phyloP scores from a whole-genome alignment of 2,329 filamentous ascomycete genomes.

The Paecilomyces sp. region DNA sequence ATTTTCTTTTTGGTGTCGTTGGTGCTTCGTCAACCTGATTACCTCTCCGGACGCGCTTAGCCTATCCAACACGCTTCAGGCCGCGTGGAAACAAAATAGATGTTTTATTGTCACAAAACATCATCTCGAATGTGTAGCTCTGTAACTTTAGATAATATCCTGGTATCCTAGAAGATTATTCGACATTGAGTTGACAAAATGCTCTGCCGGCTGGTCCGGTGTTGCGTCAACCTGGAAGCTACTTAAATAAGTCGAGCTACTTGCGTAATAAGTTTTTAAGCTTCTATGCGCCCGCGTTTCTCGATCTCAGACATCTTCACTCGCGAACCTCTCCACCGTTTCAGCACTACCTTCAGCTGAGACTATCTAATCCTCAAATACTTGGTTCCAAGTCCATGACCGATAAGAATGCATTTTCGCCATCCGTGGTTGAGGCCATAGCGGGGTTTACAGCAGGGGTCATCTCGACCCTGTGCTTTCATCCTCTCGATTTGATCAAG shows the following conservation, averaged over 20 bases:
- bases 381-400: slow-evolving; percentile 33
- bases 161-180: neutral
- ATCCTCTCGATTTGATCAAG: slow-evolving; percentile 93
- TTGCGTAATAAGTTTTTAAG: neutral
- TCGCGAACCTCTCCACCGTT: neutral
- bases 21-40: neutral
- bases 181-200: neutral
- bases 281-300: neutral
- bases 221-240: neutral
- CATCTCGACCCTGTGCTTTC: slow-evolving; percentile 76
- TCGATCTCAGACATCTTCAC: neutral
- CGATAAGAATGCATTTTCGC: slow-evolving; percentile 53
- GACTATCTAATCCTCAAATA: neutral
- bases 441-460: slow-evolving; percentile 86
- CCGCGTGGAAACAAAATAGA: neutral
- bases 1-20: neutral
- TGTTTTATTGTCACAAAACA: neutral
- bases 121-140: neutral
- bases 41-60: neutral
- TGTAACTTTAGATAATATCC: neutral
- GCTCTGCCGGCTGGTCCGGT: neutral
- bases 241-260: neutral
- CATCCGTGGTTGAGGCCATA: slow-evolving; percentile 76
- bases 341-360: neutral
- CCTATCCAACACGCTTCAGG: neutral